Evolutionary conservation across 176 grass and related monocot genomes (phyloP).

Genomic region (Leersia perrieri): DNA sequence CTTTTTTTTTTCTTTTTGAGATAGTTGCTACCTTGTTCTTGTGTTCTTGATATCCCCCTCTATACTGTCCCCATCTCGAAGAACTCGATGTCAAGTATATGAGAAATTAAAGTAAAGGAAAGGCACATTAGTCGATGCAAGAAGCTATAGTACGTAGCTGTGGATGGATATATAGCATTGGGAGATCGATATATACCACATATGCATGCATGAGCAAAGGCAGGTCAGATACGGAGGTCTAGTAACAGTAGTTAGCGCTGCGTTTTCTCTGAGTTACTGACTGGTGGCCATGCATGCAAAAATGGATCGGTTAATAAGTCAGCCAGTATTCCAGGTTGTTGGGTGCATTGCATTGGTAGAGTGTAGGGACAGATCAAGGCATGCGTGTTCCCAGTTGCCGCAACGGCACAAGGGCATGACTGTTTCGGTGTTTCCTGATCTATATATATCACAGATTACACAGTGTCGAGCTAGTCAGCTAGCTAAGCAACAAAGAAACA

Average conservation of each 20-base stretch:
- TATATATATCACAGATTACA: slow-evolving; percentile 3
- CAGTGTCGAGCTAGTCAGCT: neutral
- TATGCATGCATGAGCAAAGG: neutral
- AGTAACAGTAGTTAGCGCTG: neutral
- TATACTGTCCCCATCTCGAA: neutral
- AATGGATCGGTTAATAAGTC: slow-evolving; percentile 21
- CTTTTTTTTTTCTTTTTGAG: too few species aligned
- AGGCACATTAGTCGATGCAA: neutral
- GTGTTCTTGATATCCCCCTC: neutral
- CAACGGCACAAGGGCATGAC: slow-evolving; percentile 4
- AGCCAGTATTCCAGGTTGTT: slow-evolving; percentile 32
- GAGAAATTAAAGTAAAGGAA: neutral
- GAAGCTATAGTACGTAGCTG: neutral
- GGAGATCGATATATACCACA: neutral
- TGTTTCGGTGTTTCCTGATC: slow-evolving; percentile 30
- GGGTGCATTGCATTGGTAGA: neutral
- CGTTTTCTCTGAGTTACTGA: neutral
- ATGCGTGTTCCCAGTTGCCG: slow-evolving; percentile 25
- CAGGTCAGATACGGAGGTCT: neutral
- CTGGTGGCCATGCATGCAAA: slow-evolving; percentile 29
- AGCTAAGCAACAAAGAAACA: slow-evolving; percentile 24
- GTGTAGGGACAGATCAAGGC: slow-evolving; percentile 20
- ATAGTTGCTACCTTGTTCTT: neutral
- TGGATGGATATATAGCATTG: neutral
- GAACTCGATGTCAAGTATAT: neutral